Conservation (phyloP, 2,329 filamentous ascomycete genomes). For the Botrytis pseudocinerea region DNA sequence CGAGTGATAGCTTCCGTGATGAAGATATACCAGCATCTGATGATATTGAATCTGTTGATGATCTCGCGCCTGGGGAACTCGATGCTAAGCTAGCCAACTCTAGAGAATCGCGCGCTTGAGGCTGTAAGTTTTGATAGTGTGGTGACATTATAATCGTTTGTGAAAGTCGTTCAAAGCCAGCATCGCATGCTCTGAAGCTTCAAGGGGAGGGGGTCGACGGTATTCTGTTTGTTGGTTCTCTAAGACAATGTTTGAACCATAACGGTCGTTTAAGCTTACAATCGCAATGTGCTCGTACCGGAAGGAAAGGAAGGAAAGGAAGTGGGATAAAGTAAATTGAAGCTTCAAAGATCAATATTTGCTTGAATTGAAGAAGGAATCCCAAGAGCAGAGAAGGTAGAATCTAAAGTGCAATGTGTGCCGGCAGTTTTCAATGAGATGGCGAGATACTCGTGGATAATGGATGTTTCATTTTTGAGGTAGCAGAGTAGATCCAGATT, state of each 20-base stretch:
- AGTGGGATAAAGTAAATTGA: constrained; percentile 4
- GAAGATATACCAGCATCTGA: constrained; percentile 84
- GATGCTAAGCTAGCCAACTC: constrained; percentile 95
- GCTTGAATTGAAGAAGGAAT: constrained; percentile 8
- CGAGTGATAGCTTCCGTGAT: constrained; percentile 86
- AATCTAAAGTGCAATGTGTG: neutral
- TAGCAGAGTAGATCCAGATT: constrained; percentile 1
- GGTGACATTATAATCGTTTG: constrained; percentile 37
- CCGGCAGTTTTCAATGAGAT: neutral
- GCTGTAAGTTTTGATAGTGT: constrained; percentile 36
- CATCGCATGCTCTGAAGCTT: constrained; percentile 22
- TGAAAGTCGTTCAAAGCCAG: constrained; percentile 17
- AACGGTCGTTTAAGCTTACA: constrained; percentile 8
- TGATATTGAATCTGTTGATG: constrained; percentile 69
- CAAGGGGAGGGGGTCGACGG: neutral
- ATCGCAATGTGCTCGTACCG: neutral
- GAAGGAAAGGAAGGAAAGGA: neutral
- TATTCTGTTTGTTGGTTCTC: constrained; percentile 1
- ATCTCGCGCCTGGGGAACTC: constrained; percentile 65
- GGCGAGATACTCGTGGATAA: neutral
- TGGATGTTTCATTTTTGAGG: constrained; percentile 3
- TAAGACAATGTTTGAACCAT: constrained; percentile 22
- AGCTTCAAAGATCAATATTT: constrained; percentile 7
- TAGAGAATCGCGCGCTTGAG: constrained; percentile 74
- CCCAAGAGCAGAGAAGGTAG: neutral